Evolutionary conservation across 2,329 filamentous ascomycete species (phyloP).

Genomic region (Pseudonectria foliicola): DNA sequence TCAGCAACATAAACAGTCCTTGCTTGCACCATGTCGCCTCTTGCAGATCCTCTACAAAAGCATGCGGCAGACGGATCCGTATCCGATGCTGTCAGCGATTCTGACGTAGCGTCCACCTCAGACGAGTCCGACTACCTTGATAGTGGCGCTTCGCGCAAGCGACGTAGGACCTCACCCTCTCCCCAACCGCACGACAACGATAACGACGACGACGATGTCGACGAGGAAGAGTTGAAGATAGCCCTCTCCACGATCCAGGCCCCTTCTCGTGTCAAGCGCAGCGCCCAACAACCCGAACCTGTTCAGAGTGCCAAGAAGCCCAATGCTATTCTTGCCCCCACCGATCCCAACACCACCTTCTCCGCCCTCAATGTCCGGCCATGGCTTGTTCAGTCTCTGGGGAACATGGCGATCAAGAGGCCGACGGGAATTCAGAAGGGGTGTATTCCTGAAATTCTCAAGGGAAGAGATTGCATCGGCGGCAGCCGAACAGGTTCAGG

Average conservation of each 20-base stretch:
- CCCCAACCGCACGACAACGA: slow-evolving; percentile 14
- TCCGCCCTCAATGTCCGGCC: slow-evolving; percentile 65
- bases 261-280: slow-evolving; percentile 47
- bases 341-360: slow-evolving; percentile 58
- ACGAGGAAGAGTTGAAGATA: slow-evolving; percentile 25
- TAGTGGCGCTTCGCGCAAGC: slow-evolving; percentile 37
- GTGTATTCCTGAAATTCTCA: slow-evolving; percentile 87
- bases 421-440: slow-evolving; percentile 90
- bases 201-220: slow-evolving; percentile 27
- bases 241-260: slow-evolving; percentile 38
- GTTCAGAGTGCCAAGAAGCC: slow-evolving; percentile 15
- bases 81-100: slow-evolving; percentile 11
- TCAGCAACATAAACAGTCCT: slow-evolving; percentile 10
- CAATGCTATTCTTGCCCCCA: slow-evolving; percentile 41
- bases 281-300: slow-evolving; percentile 14
- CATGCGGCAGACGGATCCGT: slow-evolving; percentile 10
- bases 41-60: slow-evolving; percentile 9
- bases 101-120: slow-evolving; percentile 19
- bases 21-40: slow-evolving; percentile 11
- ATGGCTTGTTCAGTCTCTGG: slow-evolving; percentile 81
- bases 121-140: slow-evolving; percentile 45
- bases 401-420: slow-evolving; percentile 69
- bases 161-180: slow-evolving; percentile 32
- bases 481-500: slow-evolving; percentile 92
- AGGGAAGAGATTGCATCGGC: slow-evolving; percentile 89